phyloP scores from a whole-genome alignment of 495 filamentous ascomycete genomes.

The Penicillium simplicissimum region DNA sequence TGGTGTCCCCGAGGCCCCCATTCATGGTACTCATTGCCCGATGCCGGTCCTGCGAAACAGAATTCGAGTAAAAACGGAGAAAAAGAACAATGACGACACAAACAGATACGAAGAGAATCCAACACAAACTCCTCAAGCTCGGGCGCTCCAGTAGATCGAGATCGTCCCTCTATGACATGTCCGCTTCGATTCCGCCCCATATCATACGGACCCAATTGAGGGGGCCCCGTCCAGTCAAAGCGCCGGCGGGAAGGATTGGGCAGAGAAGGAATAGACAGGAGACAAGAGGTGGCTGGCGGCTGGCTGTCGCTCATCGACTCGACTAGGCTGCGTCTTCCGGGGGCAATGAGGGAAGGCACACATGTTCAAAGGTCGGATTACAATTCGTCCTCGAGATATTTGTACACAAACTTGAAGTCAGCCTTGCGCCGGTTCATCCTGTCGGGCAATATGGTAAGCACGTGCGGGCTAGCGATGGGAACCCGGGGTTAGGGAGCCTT shows the following conservation, averaged over 20 bases:
- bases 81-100: neutral
- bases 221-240: neutral
- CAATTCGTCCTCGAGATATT: constrained; percentile 92
- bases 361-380: constrained; percentile 38
- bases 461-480: neutral
- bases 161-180: constrained; percentile 3
- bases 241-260: neutral
- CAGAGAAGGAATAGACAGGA: constrained; percentile 1
- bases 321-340: constrained; percentile 3
- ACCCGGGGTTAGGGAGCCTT: neutral
- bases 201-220: neutral
- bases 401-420: constrained; percentile 98
- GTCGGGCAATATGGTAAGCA: constrained; percentile 21
- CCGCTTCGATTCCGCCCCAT: neutral
- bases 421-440: constrained; percentile 99
- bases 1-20: constrained; percentile 27
- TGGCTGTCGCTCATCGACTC: neutral
- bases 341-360: constrained; percentile 5
- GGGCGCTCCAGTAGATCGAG: neutral
- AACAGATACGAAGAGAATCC: neutral
- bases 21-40: constrained; percentile 34
- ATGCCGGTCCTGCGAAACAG: constrained; percentile 17
- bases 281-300: constrained; percentile 3
- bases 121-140: neutral
- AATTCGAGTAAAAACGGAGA: constrained; percentile 3